A percentile compares a stretch with the other conserved stretches of the same genome.
phyloP scores from a whole-genome alignment of 2,329 filamentous ascomycete genomes.

The Dothistroma pini region DNA sequence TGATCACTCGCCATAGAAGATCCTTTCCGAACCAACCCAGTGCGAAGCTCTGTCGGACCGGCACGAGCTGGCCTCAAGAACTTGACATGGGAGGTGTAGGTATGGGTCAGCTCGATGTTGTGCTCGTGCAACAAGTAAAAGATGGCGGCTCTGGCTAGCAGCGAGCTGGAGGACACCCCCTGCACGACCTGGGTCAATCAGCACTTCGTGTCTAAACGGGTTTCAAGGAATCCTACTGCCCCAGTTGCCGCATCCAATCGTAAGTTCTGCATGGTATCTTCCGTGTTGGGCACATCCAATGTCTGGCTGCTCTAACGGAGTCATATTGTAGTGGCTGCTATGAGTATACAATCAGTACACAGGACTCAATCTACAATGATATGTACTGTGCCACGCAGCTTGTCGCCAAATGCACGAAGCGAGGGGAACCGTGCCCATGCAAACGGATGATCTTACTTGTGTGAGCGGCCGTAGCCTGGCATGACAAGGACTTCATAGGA shows the following conservation, averaged over 20 bases:
- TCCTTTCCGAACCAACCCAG: not conserved
- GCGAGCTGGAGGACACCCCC: not conserved
- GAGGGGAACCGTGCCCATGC: not conserved
- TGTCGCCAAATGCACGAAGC: not conserved
- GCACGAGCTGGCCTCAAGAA: not conserved
- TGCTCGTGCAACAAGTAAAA: not conserved
- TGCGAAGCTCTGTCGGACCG: not conserved
- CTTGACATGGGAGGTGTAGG: not conserved
- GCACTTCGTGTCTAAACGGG: not conserved
- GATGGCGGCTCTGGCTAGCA: not conserved
- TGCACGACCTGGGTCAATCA: not conserved
- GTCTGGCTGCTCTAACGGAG: not conserved
- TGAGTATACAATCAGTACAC: not conserved
- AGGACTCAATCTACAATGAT: not conserved
- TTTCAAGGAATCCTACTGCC: not conserved
- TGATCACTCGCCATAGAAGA: not conserved
- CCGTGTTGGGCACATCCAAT: not conserved
- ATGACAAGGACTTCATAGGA: not conserved
- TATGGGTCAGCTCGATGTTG: not conserved
- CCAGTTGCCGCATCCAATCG: not conserved
- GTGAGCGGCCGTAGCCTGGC: not conserved
- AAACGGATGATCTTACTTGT: not conserved
- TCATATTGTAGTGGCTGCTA: not conserved
- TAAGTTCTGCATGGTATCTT: not conserved
- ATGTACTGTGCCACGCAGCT: not conserved